Evolutionary conservation across 2,329 filamentous ascomycete species (phyloP), one percentile per base, ranked within the genome.

Genomic region (Beauveria rudraprayagi): DNA sequence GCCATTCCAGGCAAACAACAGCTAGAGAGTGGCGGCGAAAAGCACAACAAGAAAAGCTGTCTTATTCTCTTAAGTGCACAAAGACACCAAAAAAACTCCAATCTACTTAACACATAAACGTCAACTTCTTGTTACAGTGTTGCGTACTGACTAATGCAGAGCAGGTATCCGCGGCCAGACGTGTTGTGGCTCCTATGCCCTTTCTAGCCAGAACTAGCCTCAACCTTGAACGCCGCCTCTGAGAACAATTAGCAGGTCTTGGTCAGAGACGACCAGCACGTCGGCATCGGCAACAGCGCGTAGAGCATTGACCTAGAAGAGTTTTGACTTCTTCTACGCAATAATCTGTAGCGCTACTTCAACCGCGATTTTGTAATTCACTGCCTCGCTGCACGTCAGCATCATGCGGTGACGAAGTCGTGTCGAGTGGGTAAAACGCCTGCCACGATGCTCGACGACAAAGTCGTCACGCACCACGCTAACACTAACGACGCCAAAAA

Each of bases 231-330:
- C 85, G 92, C 91, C 91, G 92, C 99, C 97, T 80, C 94, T 94
- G 91, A 97, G 97, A 81, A 99, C 82, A 80, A 99, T 81, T 78
- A 99, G 87, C 90, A 97, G 94, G 80, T 91, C 90, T 87, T 97
- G 92, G 81, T 99, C 94, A 84, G 99, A 99, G 91, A 99, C 97
- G 80, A 94, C 97, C 79, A 99, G 87, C 78, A 99, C 94, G 97
- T 94, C 94, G 84, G 94, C 94, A 91, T 94, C 94, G 77, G 94
- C 94, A 77, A 99, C 94, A 97, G 94, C 94, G 96, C 94, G 94
- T 83, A 99, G 94, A 77, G 99, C 99, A 91, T 99, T 99, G 87
- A 94, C 94, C 91, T 93, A 99, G 99, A 81, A 99, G 93, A 75
- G 94, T 99, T 83, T 87, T 90, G 82, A 95, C 83, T 86, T 94